Evolutionary conservation across 805 yeast genomes (phyloP).

Genomic region (Pichia cabralensis): DNA sequence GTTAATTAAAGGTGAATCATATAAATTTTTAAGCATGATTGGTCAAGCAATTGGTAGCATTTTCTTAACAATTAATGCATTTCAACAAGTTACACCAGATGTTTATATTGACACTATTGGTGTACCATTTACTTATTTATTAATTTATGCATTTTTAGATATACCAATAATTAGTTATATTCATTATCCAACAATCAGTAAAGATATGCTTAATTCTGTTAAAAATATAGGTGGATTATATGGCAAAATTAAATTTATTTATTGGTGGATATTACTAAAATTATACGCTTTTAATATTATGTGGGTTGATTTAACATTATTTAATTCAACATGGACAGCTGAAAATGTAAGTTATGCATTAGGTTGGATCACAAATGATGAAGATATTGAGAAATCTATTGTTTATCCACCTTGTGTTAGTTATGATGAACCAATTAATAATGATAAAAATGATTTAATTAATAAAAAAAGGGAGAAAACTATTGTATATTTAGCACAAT

Average conservation of each 20-base stretch:
- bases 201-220: slow-evolving; percentile 51
- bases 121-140: slow-evolving; percentile 75
- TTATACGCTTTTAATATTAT: slow-evolving; percentile 59
- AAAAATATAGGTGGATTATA: slow-evolving; percentile 8
- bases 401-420: slow-evolving; percentile 82
- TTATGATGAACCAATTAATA: slow-evolving; percentile 5
- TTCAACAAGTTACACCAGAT: slow-evolving; percentile 65
- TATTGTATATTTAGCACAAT: slow-evolving; percentile 74
- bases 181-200: slow-evolving; percentile 90
- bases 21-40: slow-evolving; percentile 71
- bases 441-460: slow-evolving; percentile 6
- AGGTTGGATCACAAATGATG: slow-evolving; percentile 31
- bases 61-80: slow-evolving; percentile 59
- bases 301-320: slow-evolving; percentile 52
- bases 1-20: slow-evolving; percentile 58
- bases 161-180: slow-evolving; percentile 80
- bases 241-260: slow-evolving; percentile 37
- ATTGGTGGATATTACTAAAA: slow-evolving; percentile 64
- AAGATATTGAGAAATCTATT: slow-evolving; percentile 28
- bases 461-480: slow-evolving; percentile 25
- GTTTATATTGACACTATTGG: slow-evolving; percentile 95
- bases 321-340: slow-evolving; percentile 90
- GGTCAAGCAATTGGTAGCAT: slow-evolving; percentile 85
- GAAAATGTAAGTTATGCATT: slow-evolving; percentile 64
- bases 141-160: slow-evolving; percentile 43